Evolutionary conservation across 768 basidiomycete species (phyloP).

Genomic region (Infundibulicybe gibba): DNA sequence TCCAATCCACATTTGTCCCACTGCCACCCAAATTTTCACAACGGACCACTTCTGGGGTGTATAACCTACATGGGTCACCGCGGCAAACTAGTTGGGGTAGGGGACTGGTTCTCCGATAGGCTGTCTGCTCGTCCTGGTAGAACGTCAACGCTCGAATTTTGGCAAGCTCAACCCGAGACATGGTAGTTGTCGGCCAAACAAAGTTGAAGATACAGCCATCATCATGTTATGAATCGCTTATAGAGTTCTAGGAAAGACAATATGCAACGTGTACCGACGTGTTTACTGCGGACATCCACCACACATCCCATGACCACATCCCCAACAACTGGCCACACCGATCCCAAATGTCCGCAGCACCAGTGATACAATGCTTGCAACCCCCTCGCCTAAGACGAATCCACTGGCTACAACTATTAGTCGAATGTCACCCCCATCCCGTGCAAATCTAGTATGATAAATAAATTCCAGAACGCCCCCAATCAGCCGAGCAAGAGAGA

Average conservation of each 20-base stretch:
- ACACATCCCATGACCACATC: conserved; percentile 76
- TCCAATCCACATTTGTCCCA: conserved; percentile 88
- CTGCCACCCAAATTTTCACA: conserved; percentile 78
- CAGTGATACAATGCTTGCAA: conserved; percentile 79
- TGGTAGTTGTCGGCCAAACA: conserved; percentile 21
- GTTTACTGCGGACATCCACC: conserved; percentile 49
- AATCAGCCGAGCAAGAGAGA: conserved; percentile 86
- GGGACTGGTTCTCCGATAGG: conserved; percentile 59
- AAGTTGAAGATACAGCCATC: conserved; percentile 1
- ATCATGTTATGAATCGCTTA: conserved; percentile 5
- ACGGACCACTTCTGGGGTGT: conserved; percentile 81
- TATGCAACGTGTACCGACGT: conserved; percentile 37
- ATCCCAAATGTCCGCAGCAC: conserved; percentile 71
- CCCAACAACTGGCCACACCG: conserved; percentile 79
- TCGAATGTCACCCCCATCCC: conserved; percentile 58
- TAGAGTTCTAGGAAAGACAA: conserved; percentile 46
- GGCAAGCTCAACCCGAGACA: conserved; percentile 71
- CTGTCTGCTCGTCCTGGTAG: conserved; percentile 65
- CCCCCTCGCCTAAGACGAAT: conserved; percentile 94
- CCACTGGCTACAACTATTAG: conserved; percentile 90
- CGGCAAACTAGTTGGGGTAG: conserved; percentile 79
- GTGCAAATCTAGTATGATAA: conserved; percentile 52
- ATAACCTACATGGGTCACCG: conserved; percentile 74
- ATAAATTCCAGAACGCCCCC: conserved; percentile 81
- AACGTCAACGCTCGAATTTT: conserved; percentile 76